Base-by-base conservation (phyloP, 306 rosid species). In the Ziziphus jujuba region DNA sequence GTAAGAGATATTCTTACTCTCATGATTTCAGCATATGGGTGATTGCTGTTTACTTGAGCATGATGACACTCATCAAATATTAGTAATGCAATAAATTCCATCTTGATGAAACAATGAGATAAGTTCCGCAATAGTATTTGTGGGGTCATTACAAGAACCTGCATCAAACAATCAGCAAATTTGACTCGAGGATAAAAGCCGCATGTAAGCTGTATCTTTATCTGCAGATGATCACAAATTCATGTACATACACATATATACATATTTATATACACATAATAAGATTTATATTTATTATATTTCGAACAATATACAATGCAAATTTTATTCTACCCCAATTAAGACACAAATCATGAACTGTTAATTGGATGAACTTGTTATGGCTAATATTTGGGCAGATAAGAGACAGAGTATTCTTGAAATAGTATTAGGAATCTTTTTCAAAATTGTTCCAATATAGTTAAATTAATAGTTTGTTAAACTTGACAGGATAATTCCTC, bases 51-150 rank as follows among this genome's bases (percentile, higher is more conserved):
- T 79, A 78, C 79, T 90, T 93, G 98, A 73, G 98, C 98, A 55
- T 93, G 98, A 83, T 93, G 98, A 28, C 98, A 93, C 75, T 93
- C 98, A 28, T 93, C 97, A 83, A 93, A 93, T 76, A 93, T 90
- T 80, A 93, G 75, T 69, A 93, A 87, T 17, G 85, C 77, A 80
- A 93, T 88, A 58, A 61, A 81, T 70, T 93, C 97, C 97, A 88
- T 93, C 81, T 59, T 87, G 76, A 93, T 84, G 60, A 75, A 76
- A 78, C 97, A 85, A 78, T 93, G 98, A 72, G 50, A 73, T 72
- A 93, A 84, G 79, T 70, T 78, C 57, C 71, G 90, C 47, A 83
- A 68, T 45, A 93, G 75, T 77, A 78, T 84, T 79, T 86, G 82
- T 24, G 98, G 98, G 43, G 88, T 93, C 98, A 93, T 93, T 59